phyloP scores from a whole-genome alignment of 345 rosid genomes.

The Eutrema heterophyllum region DNA sequence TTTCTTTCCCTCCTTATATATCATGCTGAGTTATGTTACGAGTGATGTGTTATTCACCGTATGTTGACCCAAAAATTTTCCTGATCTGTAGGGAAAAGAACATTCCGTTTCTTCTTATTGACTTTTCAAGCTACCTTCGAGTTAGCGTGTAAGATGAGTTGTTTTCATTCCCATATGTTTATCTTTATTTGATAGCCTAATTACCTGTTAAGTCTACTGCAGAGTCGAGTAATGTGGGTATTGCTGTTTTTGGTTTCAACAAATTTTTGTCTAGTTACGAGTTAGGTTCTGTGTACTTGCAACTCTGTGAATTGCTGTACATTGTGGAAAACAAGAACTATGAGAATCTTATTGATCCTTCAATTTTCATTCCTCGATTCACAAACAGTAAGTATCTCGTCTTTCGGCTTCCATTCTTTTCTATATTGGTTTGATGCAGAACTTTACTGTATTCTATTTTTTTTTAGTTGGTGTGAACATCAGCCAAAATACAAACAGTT shows the following conservation, averaged over 20 bases:
- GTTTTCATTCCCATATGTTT: neutral
- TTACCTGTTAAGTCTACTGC: too few species aligned
- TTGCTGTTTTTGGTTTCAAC: constrained; percentile 7
- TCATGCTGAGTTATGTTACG: neutral
- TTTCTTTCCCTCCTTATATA: too few species aligned
- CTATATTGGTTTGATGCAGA: constrained; percentile 13
- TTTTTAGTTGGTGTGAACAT: constrained; percentile 1
- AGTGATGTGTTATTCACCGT: too few species aligned
- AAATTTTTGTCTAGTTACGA: constrained; percentile 58
- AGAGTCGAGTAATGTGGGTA: neutral
- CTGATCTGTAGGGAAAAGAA: constrained; percentile 57
- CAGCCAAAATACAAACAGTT: neutral
- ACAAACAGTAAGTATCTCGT: constrained; percentile 54
- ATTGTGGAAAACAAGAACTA: constrained; percentile 48
- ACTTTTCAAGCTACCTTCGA: constrained; percentile 67
- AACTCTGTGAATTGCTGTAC: constrained; percentile 68
- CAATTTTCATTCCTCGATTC: constrained; percentile 75
- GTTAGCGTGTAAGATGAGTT: constrained; percentile 66
- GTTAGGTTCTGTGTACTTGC: constrained; percentile 87
- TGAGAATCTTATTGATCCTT: constrained; percentile 79
- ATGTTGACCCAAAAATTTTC: neutral
- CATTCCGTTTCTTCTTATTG: constrained; percentile 78
- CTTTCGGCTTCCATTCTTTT: constrained; percentile 4
- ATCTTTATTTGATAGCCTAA: neutral
- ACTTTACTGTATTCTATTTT: neutral